Conservation (phyloP, 352 stramenopile species). For the Pythium aristosporum region DNA sequence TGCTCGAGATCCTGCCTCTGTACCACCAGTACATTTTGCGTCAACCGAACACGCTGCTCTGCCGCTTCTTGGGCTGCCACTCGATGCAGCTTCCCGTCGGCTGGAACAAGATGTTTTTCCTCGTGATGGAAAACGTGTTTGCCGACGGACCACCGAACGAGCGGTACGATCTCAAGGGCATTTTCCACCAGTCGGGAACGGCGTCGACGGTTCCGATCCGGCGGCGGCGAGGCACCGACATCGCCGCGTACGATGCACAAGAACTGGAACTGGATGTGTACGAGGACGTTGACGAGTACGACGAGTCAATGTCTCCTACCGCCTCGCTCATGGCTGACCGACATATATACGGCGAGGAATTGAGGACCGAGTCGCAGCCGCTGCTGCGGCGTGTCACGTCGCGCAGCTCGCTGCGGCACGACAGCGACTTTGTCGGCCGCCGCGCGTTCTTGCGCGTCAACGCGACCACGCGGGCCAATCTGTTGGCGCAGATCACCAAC, state of each 20-base stretch:
- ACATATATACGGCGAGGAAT: slow-evolving; percentile 8
- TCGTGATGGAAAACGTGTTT: slow-evolving; percentile 89
- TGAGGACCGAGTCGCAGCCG: slow-evolving; percentile 52
- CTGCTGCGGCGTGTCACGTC: slow-evolving; percentile 46
- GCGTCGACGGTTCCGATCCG: background rate
- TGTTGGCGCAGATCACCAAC: slow-evolving; percentile 78
- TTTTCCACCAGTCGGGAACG: slow-evolving; percentile 61
- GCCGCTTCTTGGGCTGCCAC: slow-evolving; percentile 80
- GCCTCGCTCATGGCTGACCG: slow-evolving; percentile 5
- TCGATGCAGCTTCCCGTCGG: slow-evolving; percentile 88
- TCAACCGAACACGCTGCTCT: slow-evolving; percentile 78
- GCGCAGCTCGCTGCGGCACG: slow-evolving; percentile 64
- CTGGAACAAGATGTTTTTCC: slow-evolving; percentile 91
- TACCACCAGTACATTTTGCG: slow-evolving; percentile 87
- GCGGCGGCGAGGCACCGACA: slow-evolving; percentile 20
- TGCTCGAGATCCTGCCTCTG: slow-evolving; percentile 75
- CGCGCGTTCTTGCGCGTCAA: slow-evolving; percentile 69
- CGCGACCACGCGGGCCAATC: slow-evolving; percentile 64
- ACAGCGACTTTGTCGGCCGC: slow-evolving; percentile 77
- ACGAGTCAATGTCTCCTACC: slow-evolving; percentile 2
- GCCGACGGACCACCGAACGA: slow-evolving; percentile 72
- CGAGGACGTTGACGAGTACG: slow-evolving; percentile 1
- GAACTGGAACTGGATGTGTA: slow-evolving; percentile 6
- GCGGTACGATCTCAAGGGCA: slow-evolving; percentile 83
- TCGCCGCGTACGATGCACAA: slow-evolving; percentile 15